phyloP scores from a whole-genome alignment of 2,329 filamentous ascomycete genomes.

The Colletotrichum sp. region DNA sequence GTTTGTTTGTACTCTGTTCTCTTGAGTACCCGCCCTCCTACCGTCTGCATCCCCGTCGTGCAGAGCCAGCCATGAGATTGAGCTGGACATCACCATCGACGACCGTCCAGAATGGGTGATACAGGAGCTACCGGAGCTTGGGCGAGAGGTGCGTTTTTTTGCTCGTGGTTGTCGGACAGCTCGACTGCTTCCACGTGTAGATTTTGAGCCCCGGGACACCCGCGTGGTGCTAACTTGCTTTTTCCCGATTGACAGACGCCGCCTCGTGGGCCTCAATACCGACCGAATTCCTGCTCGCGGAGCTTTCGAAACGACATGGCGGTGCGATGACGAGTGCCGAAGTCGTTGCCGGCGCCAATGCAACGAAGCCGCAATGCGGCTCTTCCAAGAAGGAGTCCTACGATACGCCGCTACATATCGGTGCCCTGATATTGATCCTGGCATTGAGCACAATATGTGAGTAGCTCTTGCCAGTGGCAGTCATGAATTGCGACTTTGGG shows the following conservation, averaged over 20 bases:
- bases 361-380: slow-evolving; percentile 55
- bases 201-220: background rate
- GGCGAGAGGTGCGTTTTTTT: slow-evolving; percentile 9
- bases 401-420: slow-evolving; percentile 70
- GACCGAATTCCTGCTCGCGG: slow-evolving; percentile 56
- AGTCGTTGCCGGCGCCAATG: slow-evolving; percentile 29
- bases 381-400: slow-evolving; percentile 60
- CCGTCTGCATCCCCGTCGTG: background rate
- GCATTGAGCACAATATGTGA: slow-evolving; percentile 62
- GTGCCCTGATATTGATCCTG: slow-evolving; percentile 71
- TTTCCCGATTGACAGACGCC: slow-evolving; percentile 29
- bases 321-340: slow-evolving; percentile 14
- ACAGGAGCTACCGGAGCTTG: slow-evolving; percentile 2
- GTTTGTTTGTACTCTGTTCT: background rate
- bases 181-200: background rate
- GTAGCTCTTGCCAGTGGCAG: slow-evolving; percentile 13
- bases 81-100: slow-evolving; percentile 8
- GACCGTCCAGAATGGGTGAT: slow-evolving; percentile 19
- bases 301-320: slow-evolving; percentile 53
- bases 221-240: background rate
- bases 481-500: background rate
- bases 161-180: background rate
- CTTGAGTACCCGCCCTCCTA: too few relatives aligned
- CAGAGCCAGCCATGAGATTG: slow-evolving; percentile 15
- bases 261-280: slow-evolving; percentile 53